phyloP scores from a whole-genome alignment of 352 stramenopile species.

The Pythium diclinum region DNA sequence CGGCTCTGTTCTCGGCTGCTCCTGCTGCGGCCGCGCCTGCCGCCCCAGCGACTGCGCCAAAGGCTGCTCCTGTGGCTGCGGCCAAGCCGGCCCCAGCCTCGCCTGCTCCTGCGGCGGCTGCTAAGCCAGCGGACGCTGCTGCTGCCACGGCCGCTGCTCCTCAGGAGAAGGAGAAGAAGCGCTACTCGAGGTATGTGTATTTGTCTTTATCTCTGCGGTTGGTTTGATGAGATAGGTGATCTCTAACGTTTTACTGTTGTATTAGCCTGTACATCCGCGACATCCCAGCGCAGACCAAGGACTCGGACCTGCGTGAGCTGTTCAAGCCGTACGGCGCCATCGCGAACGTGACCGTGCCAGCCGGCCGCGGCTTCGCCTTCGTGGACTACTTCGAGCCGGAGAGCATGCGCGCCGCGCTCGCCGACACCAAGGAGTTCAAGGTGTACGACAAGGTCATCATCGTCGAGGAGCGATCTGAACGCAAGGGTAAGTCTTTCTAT shows the following conservation, averaged over 20 bases:
- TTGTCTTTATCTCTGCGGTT: background rate
- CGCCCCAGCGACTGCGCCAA: constrained; percentile 29
- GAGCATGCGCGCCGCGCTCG: constrained; percentile 69
- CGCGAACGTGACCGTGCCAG: constrained; percentile 60
- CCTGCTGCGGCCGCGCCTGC: constrained; percentile 17
- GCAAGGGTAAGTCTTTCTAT: constrained; percentile 46
- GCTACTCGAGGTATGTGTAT: constrained; percentile 36
- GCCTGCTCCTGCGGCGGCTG: constrained; percentile 24
- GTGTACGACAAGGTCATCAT: constrained; percentile 72
- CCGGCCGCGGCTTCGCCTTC: constrained; percentile 69
- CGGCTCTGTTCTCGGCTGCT: constrained; percentile 41
- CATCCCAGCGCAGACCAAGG: constrained; percentile 67
- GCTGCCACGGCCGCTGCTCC: constrained; percentile 4
- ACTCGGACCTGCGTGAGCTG: constrained; percentile 70
- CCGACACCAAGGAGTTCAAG: constrained; percentile 63
- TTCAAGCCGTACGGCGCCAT: constrained; percentile 80
- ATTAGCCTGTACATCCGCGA: constrained; percentile 78
- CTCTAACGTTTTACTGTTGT: constrained; percentile 8
- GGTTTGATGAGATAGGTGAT: constrained; percentile 30
- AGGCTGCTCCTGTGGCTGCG: constrained; percentile 11
- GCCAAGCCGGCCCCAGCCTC: constrained; percentile 19
- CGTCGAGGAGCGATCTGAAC: constrained; percentile 69
- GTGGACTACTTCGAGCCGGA: constrained; percentile 81
- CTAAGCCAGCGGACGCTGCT: constrained; percentile 9
- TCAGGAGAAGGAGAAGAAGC: constrained; percentile 48